Evolutionary conservation across 768 basidiomycete genomes (phyloP).

Genomic region (Agrocybe pediades): DNA sequence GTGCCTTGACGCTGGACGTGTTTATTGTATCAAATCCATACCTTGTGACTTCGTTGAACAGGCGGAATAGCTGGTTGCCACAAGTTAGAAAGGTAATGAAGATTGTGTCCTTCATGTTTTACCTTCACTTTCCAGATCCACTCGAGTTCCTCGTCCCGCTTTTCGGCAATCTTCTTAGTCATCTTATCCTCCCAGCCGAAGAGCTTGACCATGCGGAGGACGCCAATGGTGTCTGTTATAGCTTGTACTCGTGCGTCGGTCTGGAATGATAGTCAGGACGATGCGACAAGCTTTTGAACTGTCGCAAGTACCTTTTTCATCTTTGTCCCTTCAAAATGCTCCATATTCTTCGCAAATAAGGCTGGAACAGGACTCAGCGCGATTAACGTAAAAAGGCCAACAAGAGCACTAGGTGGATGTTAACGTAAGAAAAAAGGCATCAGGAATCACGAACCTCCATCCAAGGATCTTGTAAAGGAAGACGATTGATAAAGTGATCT

Average conservation of each 20-base stretch:
- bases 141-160: constrained; percentile 63
- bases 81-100: no score
- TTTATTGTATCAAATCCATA: no score
- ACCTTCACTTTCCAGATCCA: constrained; percentile 24
- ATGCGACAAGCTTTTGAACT: background rate
- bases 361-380: constrained; percentile 58
- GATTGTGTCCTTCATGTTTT: no score
- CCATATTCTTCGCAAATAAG: constrained; percentile 48
- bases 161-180: constrained; percentile 49
- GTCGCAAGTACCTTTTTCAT: constrained; percentile 42
- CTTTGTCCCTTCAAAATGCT: constrained; percentile 47
- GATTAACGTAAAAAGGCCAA: constrained; percentile 55
- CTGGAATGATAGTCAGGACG: constrained; percentile 9
- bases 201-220: constrained; percentile 70
- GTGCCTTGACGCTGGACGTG: no score
- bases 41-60: no score
- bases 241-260: constrained; percentile 61
- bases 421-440: background rate
- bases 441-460: constrained; percentile 35
- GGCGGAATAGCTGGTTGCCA: background rate
- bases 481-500: constrained; percentile 37
- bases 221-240: constrained; percentile 62
- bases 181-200: constrained; percentile 71
- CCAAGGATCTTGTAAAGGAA: constrained; percentile 50
- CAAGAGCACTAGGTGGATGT: constrained; percentile 40